These are phyloP conservation scores for Eutrema yunnanense DNA, from an alignment of 345 rosid genomes.

Conservation along the genomic window DNA sequence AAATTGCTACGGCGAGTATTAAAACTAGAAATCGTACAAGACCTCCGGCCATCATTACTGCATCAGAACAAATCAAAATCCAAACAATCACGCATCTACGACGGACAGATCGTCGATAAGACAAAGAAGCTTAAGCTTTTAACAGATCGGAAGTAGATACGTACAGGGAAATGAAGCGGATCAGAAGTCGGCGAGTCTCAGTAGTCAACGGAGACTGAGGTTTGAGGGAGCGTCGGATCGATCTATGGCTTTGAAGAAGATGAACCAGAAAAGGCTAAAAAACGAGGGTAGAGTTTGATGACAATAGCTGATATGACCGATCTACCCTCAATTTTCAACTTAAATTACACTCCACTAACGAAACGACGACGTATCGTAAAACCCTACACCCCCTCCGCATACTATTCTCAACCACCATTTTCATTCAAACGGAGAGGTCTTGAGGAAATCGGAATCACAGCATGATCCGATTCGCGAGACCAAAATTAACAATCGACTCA, in stretches of 20 bases:
- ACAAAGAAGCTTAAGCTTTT: background rate
- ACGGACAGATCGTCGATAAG: background rate
- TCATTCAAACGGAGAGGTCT: background rate
- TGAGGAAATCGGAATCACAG: background rate
- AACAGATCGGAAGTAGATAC: slow-evolving; percentile 17
- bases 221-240: slow-evolving; percentile 16
- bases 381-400: slow-evolving; percentile 3
- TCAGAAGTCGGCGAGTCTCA: slow-evolving; percentile 22
- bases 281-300: slow-evolving; percentile 4
- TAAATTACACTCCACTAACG: background rate
- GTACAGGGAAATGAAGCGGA: background rate
- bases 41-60: slow-evolving; percentile 60
- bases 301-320: background rate
- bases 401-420: background rate
- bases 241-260: slow-evolving; percentile 13
- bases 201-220: slow-evolving; percentile 34
- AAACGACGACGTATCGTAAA: background rate
- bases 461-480: slow-evolving; percentile 37
- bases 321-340: slow-evolving; percentile 8
- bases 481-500: slow-evolving; percentile 16
- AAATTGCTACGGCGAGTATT: slow-evolving; percentile 42
- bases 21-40: slow-evolving; percentile 37
- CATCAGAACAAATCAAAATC: background rate
- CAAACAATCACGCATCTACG: slow-evolving; percentile 18
- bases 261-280: background rate